A percentile compares a stretch with the other conserved stretches of the same genome.
Conservation (phyloP, 2,329 filamentous ascomycete genomes). For the Diplodia intermedia region DNA sequence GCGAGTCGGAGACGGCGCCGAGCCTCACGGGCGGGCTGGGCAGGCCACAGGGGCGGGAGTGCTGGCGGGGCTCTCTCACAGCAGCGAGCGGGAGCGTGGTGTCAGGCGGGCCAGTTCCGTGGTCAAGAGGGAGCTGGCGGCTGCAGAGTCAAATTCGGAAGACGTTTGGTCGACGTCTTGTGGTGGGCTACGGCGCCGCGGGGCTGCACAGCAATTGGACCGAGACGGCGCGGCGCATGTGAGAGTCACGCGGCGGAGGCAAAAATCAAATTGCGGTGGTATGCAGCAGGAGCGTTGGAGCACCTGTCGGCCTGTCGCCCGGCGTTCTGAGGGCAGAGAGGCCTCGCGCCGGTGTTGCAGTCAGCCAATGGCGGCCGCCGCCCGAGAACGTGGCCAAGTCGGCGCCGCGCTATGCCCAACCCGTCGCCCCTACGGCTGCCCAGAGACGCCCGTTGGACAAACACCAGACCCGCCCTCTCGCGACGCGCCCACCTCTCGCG, state of each 20-base stretch:
- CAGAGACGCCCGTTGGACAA: constrained; percentile 5
- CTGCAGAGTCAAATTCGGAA: constrained; percentile 28
- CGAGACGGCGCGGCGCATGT: constrained; percentile 19
- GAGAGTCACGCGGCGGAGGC: constrained; percentile 27
- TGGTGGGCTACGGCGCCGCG: constrained; percentile 1
- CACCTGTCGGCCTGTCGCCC: constrained; percentile 23
- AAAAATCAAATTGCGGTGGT: constrained; percentile 28
- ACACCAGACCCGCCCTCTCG: constrained; percentile 8
- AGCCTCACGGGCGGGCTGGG: background rate
- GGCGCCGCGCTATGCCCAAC: constrained; percentile 23
- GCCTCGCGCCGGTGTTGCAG: constrained; percentile 17
- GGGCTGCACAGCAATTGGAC: constrained; percentile 16
- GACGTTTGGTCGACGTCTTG: constrained; percentile 4
- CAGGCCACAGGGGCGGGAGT: background rate
- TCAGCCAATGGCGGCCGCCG: constrained; percentile 10
- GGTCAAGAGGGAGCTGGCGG: constrained; percentile 23
- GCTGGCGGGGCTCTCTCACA: constrained; percentile 8
- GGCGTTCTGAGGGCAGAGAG: constrained; percentile 12
- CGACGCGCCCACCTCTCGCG: background rate
- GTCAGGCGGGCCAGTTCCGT: constrained; percentile 21
- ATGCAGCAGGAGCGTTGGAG: constrained; percentile 27
- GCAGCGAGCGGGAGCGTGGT: constrained; percentile 12
- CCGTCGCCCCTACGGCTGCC: constrained; percentile 3
- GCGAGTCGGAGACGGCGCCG: background rate
- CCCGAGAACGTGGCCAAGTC: constrained; percentile 26